A percentile compares a stretch with the other conserved stretches of the same genome.
Evolutionary conservation across 192 early-diverging fungal species (phyloP).

Genomic region (Coemansia sp.): DNA sequence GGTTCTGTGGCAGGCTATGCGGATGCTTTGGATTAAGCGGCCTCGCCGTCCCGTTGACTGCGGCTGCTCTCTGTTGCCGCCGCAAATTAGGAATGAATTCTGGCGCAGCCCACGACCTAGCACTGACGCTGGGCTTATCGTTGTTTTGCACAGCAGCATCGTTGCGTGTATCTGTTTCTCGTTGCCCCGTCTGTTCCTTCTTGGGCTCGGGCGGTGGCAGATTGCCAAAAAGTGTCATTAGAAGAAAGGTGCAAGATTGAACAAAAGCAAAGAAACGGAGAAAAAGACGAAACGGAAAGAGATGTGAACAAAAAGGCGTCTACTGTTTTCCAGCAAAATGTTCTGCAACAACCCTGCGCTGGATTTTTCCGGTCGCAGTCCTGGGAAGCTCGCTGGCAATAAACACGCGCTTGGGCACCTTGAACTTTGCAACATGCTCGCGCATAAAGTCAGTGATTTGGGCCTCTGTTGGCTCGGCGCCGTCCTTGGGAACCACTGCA

Average conservation of each 20-base stretch:
- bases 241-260: background rate
- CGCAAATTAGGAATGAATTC: conserved; percentile 37
- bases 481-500: conserved; percentile 62
- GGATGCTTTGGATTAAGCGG: conserved; percentile 28
- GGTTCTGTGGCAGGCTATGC: conserved; percentile 27
- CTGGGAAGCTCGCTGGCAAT: conserved; percentile 64
- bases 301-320: background rate
- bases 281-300: conserved; percentile 1
- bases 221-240: conserved; percentile 44
- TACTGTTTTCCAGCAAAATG: conserved; percentile 58
- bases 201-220: conserved; percentile 34
- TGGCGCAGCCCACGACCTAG: conserved; percentile 20
- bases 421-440: conserved; percentile 67
- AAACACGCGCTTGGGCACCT: conserved; percentile 71
- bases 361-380: conserved; percentile 76
- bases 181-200: background rate
- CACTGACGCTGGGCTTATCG: background rate
- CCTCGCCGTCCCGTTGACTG: background rate
- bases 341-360: conserved; percentile 61
- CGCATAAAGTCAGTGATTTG: conserved; percentile 55
- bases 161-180: background rate
- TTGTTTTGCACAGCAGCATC: background rate
- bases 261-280: background rate
- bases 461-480: conserved; percentile 56
- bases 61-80: conserved; percentile 11